phyloP scores from a whole-genome alignment of 768 basidiomycete genomes.

The Tricholoma sp. region DNA sequence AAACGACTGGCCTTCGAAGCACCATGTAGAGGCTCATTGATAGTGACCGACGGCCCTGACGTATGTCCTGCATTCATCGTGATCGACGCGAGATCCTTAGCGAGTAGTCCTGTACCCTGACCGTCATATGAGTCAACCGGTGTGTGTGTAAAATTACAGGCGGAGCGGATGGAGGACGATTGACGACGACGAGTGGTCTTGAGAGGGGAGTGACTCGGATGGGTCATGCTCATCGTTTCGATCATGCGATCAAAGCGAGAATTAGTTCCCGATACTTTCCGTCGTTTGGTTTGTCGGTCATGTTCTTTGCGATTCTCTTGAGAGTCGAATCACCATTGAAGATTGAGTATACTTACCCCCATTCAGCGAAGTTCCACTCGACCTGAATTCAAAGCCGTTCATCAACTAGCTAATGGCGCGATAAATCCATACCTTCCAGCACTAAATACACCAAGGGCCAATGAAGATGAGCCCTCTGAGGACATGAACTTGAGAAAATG shows the following conservation, averaged over 20 bases:
- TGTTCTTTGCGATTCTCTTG: background rate
- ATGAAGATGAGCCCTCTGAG: conserved; percentile 12
- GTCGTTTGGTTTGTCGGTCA: conserved; percentile 36
- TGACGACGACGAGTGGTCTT: conserved; percentile 19
- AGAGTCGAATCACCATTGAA: background rate
- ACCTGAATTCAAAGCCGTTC: background rate
- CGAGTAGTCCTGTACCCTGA: conserved; percentile 29
- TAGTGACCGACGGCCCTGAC: background rate
- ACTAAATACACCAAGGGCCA: conserved; percentile 11
- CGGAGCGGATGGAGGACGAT: conserved; percentile 36
- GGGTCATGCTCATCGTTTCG: conserved; percentile 44
- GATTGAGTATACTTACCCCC: background rate
- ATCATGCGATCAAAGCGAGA: conserved; percentile 65
- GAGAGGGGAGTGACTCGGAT: conserved; percentile 17
- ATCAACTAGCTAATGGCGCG: background rate
- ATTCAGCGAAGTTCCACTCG: background rate
- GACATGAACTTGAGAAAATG: no score
- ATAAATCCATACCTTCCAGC: conserved; percentile 12
- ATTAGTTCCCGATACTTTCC: conserved; percentile 47
- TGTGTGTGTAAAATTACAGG: conserved; percentile 37
- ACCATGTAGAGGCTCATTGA: no score
- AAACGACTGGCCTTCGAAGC: background rate
- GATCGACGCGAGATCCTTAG: conserved; percentile 36
- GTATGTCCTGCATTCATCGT: conserved; percentile 28
- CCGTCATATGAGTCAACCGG: conserved; percentile 35